Conservation (phyloP, 2,329 filamentous ascomycete genomes). For the Metarhizium anisopliae region DNA sequence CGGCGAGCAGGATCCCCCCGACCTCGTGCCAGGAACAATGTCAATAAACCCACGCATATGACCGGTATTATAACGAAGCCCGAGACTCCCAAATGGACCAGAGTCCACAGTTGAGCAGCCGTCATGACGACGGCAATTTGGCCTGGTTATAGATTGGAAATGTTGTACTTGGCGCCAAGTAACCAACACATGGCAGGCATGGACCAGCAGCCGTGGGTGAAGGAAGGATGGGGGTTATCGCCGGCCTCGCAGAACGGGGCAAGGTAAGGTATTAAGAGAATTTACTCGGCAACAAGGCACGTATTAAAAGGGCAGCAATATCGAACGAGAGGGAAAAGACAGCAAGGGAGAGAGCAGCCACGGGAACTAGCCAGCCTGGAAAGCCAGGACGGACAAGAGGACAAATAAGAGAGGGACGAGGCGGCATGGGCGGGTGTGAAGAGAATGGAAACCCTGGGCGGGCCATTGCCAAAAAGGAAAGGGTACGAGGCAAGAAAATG, state of each 20-base stretch:
- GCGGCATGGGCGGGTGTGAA: background rate
- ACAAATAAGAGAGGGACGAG: background rate
- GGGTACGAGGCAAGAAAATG: background rate
- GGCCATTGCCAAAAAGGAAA: constrained; percentile 5
- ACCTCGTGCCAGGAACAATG: constrained; percentile 2
- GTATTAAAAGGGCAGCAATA: background rate
- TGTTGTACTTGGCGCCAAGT: background rate
- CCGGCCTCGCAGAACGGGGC: background rate
- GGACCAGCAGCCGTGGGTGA: background rate
- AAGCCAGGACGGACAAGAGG: background rate
- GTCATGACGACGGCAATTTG: constrained; percentile 1
- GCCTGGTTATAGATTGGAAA: background rate
- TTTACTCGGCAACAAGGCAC: background rate
- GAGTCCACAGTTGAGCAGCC: constrained; percentile 5
- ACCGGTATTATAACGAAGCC: constrained; percentile 6
- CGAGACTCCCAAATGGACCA: constrained; percentile 6
- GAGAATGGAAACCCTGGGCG: background rate
- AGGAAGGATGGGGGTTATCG: background rate
- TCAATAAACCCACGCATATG: constrained; percentile 3
- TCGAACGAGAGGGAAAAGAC: background rate
- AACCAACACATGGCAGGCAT: constrained; percentile 1
- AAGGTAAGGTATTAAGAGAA: background rate
- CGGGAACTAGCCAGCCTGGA: background rate
- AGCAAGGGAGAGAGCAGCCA: background rate
- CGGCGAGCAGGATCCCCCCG: constrained; percentile 4